Base-by-base conservation (phyloP, 1,284 basidiomycete genomes). In the Xerocomus amazonicus region DNA sequence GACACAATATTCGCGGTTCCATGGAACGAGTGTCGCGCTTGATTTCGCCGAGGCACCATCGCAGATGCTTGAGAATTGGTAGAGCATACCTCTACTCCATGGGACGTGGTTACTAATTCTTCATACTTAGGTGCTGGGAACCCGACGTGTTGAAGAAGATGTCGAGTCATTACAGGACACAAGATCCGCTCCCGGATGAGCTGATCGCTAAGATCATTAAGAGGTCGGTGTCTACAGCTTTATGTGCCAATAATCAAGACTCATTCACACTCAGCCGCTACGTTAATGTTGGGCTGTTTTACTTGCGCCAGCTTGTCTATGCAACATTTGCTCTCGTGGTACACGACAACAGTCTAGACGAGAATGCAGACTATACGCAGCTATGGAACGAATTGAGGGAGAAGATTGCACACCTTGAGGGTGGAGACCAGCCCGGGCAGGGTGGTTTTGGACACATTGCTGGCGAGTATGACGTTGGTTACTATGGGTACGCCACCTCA, bases 1-100 rank as follows among this genome's bases (percentile, higher is more conserved):
- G 53, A 92, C 89, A 19, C 79, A 78, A 57, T 92, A 82, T 63
- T 68, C 80, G 19, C 74, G 84, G 23, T 93, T 93, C 80, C 87
- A 91, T 57, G 89, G 90, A 7, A 90, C 87, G 17, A 77, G 74
- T 37, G 87, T 90, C 31, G 86, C 85, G 1, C 66, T 85, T 13
- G 91, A 94, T 69, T 94, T 93, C 58, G 90, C 90, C 6, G 90
- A 92, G 68, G 88, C 89, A 1, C 91, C 90, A 0, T 87, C 83
- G 16, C 90, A 93, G 70, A 92, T 93, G 91, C 73, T 93, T 52
- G 92, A 94, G 70, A 91, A 93, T 63, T 94, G 90, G 91, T 83
- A 40, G 8, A 71, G 51, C 16, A 27, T 26, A 17, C 13, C 19
- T 35, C n/a, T 1, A 10, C 9, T 43, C 46, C 5, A 13, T 33